Conservation (phyloP, 2,329 filamentous ascomycete genomes). For the Pseudogymnoascus sp. region DNA sequence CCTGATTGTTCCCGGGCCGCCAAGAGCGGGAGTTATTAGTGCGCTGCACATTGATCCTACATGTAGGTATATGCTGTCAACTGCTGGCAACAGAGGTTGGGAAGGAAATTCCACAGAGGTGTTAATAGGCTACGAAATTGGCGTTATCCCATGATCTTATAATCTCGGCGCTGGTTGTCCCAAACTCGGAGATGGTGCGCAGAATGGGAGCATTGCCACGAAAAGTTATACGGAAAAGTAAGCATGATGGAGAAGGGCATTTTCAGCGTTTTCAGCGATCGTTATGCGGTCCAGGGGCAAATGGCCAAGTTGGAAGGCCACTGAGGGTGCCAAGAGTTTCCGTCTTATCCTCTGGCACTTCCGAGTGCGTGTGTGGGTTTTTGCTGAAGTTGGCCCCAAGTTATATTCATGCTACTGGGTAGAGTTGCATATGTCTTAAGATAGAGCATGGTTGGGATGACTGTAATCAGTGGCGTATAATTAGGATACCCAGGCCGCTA, state of each 20-base stretch:
- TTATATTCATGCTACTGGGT: background rate
- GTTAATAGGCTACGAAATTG: slow-evolving; percentile 87
- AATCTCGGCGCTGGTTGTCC: background rate
- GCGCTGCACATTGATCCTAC: slow-evolving; percentile 81
- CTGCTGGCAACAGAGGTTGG: slow-evolving; percentile 89
- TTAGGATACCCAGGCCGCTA: background rate
- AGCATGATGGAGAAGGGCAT: background rate
- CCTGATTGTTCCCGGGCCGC: slow-evolving; percentile 85
- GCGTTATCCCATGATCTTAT: slow-evolving; percentile 9
- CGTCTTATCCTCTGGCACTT: background rate
- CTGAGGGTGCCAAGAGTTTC: background rate
- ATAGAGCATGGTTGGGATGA: background rate
- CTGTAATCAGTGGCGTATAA: background rate
- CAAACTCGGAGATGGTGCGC: background rate
- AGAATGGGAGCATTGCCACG: background rate
- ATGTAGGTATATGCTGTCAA: slow-evolving; percentile 83
- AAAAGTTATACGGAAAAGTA: background rate
- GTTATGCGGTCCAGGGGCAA: background rate
- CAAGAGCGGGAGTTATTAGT: slow-evolving; percentile 76
- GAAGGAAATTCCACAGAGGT: slow-evolving; percentile 87
- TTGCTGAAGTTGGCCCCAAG: background rate
- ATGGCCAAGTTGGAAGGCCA: background rate
- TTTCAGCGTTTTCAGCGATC: background rate
- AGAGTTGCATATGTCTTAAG: background rate
- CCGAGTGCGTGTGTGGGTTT: background rate